Evolutionary conservation across 208 protist species (phyloP), one percentile per base, ranked within the genome.

Genomic region (Acanthamoeba royreba): DNA sequence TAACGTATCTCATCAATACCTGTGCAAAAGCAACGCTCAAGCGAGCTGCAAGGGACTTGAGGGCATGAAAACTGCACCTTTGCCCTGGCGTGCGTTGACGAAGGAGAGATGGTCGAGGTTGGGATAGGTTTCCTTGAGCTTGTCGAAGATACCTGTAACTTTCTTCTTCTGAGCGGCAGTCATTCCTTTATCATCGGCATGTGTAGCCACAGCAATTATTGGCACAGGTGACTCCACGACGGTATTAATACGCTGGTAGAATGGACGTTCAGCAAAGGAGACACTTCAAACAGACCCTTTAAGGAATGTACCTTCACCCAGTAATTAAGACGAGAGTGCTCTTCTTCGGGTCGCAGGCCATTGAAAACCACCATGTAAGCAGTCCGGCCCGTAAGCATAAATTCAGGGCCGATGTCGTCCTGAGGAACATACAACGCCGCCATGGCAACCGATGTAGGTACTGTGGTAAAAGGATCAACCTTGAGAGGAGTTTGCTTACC

Each of bases 81-180:
- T 83, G 38, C 72, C 72, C 0, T 53, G 38, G 2, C 72, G 72
- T 0, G 72, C 72, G 42, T 83, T 83, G 38, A 83, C 72, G 42
- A 83, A 4, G 43, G 38, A 52, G 42, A 46, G 17, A 13, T 83
- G 43, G 43, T 43, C 52, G 42, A 83, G 72, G 42, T 38, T 43
- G 42, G 72, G 72, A 53, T 83, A 52, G 72, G 42, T 52, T 31
- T 83, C 72, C 72, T 53, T 83, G 72, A 83, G 72, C 42, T 33
- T 47, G 38, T 83, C 72, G 72, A 83, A 38, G 2, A 28, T 19
- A 38, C 7, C 25, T 4, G 5, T 28, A 4, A 35, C 72, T 31
- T 83, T 83, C 72, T 83, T 83, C 72, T 83, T 83, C n/a, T 83
- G 72, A n/a, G 72, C 43, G 40, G 72, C 72, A 22, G 4, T 83